These are phyloP conservation scores for Malus fusca DNA, from an alignment of 306 rosid genomes.

Conservation along the genomic window DNA sequence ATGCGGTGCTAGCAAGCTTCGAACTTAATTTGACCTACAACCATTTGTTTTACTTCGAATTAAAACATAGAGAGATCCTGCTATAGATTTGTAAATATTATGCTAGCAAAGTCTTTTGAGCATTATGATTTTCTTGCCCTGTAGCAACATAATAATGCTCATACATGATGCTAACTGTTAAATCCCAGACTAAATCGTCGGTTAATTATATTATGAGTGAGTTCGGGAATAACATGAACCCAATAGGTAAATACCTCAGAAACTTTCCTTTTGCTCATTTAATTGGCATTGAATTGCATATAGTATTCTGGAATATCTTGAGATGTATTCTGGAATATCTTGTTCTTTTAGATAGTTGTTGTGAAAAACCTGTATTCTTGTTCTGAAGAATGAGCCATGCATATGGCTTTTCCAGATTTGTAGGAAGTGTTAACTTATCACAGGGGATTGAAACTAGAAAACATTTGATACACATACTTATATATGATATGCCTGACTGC, in stretches of 20 bases:
- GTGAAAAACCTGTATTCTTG: not conserved
- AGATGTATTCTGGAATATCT: not conserved
- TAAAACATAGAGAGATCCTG: not conserved
- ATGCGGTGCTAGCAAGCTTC: not conserved
- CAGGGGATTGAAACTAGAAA: not conserved
- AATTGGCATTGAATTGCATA: not conserved
- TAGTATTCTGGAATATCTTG: not conserved
- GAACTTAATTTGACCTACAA: not conserved
- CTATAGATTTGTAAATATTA: not conserved
- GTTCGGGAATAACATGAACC: not conserved
- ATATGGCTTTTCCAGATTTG: not conserved
- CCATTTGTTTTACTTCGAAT: not conserved
- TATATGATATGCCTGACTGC: not conserved
- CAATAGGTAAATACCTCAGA: not conserved
- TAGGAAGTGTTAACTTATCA: not conserved
- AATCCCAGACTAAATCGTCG: not conserved
- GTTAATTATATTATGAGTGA: not conserved
- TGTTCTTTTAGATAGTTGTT: constrained; percentile 1
- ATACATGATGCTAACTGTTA: not conserved
- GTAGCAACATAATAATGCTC: not conserved
- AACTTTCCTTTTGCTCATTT: not conserved
- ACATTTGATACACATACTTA: not conserved
- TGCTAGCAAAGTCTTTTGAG: not conserved
- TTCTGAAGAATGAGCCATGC: not conserved
- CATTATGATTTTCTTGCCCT: not conserved